Percentiles rank a stretch among this genome's conserved stretches.
phyloP scores from a whole-genome alignment of 805 yeast species.

The Candida insectalens region DNA sequence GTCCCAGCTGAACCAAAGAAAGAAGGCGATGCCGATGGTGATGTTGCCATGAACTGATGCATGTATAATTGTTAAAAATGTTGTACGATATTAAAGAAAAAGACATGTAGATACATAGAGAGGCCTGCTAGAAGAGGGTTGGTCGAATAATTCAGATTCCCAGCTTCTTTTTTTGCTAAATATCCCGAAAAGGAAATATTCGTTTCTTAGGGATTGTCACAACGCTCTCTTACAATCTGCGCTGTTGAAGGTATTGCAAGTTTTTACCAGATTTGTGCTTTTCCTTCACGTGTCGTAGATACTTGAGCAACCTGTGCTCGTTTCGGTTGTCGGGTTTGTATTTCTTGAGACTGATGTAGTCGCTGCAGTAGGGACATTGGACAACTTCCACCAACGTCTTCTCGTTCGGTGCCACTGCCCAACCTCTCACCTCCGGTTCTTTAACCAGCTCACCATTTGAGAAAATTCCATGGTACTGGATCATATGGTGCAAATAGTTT shows the following conservation, averaged over 20 bases:
- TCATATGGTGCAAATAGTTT: slow-evolving; percentile 22
- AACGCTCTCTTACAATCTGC: too few relatives aligned
- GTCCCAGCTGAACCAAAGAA: background rate
- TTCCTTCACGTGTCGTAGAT: slow-evolving; percentile 21
- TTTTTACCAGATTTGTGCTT: slow-evolving; percentile 19
- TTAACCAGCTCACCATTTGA: slow-evolving; percentile 20
- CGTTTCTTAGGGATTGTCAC: too few relatives aligned
- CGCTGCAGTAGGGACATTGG: slow-evolving; percentile 19
- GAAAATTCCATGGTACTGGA: slow-evolving; percentile 23
- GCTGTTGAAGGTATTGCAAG: slow-evolving; percentile 8
- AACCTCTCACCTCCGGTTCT: slow-evolving; percentile 15
- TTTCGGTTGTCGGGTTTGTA: slow-evolving; percentile 9
- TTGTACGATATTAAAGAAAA: slow-evolving; percentile 1
- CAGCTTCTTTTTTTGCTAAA: too few relatives aligned
- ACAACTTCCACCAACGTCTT: slow-evolving; percentile 15
- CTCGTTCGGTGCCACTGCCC: slow-evolving; percentile 10
- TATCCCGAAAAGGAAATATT: too few relatives aligned
- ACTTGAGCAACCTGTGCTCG: slow-evolving; percentile 18
- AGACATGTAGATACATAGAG: too few relatives aligned
- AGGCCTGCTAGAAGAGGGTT: too few relatives aligned
- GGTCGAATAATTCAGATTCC: too few relatives aligned
- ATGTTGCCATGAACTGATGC: slow-evolving; percentile 3
- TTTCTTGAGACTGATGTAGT: slow-evolving; percentile 13
- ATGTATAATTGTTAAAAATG: slow-evolving; percentile 4
- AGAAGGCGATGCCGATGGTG: slow-evolving; percentile 4